These are phyloP conservation scores for Xylaria longipes DNA, from an alignment of 495 filamentous ascomycete species.

Conservation along the genomic window DNA sequence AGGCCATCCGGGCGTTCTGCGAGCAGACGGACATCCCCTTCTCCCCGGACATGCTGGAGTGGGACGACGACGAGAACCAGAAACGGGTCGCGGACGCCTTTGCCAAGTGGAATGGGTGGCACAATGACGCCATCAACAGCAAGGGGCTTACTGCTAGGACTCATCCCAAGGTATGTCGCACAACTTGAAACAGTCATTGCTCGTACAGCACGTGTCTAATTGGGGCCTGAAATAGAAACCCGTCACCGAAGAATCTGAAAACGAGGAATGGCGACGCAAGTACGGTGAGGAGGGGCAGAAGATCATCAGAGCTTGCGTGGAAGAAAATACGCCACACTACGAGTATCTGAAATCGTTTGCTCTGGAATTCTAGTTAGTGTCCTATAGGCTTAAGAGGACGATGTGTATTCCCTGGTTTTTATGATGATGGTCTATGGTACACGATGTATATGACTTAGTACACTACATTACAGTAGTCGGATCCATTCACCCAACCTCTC, in stretches of 20 bases:
- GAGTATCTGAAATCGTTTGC: constrained; percentile 92
- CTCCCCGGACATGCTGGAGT: constrained; percentile 74
- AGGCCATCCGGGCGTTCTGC: constrained; percentile 79
- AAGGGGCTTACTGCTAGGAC: constrained; percentile 71
- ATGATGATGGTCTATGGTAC: constrained; percentile 28
- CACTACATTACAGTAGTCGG: constrained; percentile 29
- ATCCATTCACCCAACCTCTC: constrained; percentile 2
- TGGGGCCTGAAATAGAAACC: constrained; percentile 38
- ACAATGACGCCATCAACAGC: constrained; percentile 89
- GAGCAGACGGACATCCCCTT: constrained; percentile 77
- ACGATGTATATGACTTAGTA: constrained; percentile 30
- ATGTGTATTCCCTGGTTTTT: background rate
- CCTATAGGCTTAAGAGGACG: background rate
- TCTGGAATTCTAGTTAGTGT: constrained; percentile 55
- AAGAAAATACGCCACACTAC: constrained; percentile 83
- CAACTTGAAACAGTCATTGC: background rate
- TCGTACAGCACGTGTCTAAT: background rate
- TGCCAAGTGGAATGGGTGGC: constrained; percentile 96
- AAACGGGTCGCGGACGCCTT: constrained; percentile 69
- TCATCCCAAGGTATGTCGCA: constrained; percentile 61
- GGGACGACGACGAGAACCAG: constrained; percentile 77
- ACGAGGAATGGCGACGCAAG: constrained; percentile 80
- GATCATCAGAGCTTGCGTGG: constrained; percentile 76
- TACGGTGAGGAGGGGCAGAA: constrained; percentile 79
- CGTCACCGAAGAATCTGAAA: constrained; percentile 64